A percentile compares a stretch with the other conserved stretches of the same genome.
Conservation (phyloP, 2,329 filamentous ascomycete species). For the Pyrenophora seminiperda region DNA sequence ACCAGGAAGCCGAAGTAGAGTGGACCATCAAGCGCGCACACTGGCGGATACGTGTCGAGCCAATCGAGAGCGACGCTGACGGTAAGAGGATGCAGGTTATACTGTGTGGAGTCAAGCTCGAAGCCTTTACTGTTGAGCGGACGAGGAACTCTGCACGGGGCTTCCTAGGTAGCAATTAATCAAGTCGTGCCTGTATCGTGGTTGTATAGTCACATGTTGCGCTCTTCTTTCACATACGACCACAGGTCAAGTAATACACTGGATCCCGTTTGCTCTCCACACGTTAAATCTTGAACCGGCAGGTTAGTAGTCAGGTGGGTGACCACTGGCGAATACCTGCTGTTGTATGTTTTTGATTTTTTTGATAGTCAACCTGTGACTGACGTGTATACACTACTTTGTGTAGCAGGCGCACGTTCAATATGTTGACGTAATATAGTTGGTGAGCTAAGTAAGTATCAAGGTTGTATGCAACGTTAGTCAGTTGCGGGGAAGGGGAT, state of each 20-base stretch:
- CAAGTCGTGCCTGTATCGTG: background rate
- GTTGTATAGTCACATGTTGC: background rate
- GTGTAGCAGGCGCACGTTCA: background rate
- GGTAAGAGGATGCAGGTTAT: constrained; percentile 69
- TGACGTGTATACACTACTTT: no score
- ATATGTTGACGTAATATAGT: background rate
- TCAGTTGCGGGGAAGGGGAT: no score
- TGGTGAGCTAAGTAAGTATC: no score
- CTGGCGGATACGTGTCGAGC: constrained; percentile 62
- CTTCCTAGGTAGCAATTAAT: constrained; percentile 58
- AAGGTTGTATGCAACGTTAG: no score
- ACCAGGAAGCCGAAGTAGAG: constrained; percentile 29
- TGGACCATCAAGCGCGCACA: constrained; percentile 48
- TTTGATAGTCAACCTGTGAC: background rate
- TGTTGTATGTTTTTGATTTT: constrained; percentile 9
- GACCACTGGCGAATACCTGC: constrained; percentile 5
- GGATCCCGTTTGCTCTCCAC: constrained; percentile 8
- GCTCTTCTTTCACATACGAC: constrained; percentile 7
- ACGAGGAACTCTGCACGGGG: constrained; percentile 67
- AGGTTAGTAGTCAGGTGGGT: constrained; percentile 4
- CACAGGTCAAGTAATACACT: background rate
- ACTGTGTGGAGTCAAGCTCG: constrained; percentile 75
- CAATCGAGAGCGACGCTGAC: constrained; percentile 48
- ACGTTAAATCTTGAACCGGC: constrained; percentile 7
- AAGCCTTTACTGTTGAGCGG: constrained; percentile 70